Conservation (phyloP, 2,329 filamentous ascomycete species). For the Hysterium pulicare region DNA sequence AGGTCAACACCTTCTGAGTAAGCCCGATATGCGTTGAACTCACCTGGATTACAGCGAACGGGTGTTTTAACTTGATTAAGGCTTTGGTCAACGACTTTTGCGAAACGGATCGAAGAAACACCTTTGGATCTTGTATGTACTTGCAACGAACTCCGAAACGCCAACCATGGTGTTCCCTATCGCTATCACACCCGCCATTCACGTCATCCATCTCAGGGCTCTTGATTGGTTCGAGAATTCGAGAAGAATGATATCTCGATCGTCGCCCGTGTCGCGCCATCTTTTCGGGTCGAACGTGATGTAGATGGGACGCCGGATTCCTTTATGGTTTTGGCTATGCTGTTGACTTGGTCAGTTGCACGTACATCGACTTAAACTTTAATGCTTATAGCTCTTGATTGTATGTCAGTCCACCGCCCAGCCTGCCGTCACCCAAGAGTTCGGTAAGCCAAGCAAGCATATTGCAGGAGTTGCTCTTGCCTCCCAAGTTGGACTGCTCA, state of each 20-base stretch:
- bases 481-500: conserved; percentile 41
- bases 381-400: conserved; percentile 24
- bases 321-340: conserved; percentile 59
- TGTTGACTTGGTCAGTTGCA: conserved; percentile 18
- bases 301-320: conserved; percentile 59
- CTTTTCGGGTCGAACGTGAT: too few species aligned
- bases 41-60: too few species aligned
- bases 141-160: too few species aligned
- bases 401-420: conserved; percentile 36
- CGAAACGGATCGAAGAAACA: too few species aligned
- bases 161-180: background rate
- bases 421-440: conserved; percentile 26
- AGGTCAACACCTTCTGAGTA: background rate
- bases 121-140: too few species aligned
- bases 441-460: conserved; percentile 13
- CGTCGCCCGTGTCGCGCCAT: too few species aligned
- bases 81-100: too few species aligned
- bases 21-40: background rate
- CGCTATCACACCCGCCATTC: background rate
- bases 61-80: too few species aligned
- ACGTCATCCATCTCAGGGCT: background rate
- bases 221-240: background rate
- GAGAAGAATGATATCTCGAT: too few species aligned
- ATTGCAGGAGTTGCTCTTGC: conserved; percentile 38
- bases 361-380: background rate